A percentile compares a stretch with the other conserved stretches of the same genome.
Conservation (phyloP, 768 basidiomycete genomes). For the Tylopilus sp. region DNA sequence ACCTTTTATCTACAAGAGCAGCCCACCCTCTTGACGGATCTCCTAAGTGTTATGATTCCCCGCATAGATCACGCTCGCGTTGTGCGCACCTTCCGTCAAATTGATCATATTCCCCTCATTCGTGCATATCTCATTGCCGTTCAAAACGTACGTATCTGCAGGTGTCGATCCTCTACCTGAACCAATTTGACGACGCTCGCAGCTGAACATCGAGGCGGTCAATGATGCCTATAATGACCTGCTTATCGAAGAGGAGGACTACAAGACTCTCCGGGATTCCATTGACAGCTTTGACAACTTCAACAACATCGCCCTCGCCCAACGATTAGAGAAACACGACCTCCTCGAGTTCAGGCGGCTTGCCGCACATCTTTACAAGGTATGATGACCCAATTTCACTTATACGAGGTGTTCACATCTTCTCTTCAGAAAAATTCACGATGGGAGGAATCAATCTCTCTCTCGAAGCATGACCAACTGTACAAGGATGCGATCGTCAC, state of each 20-base stretch:
- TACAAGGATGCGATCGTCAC: slow-evolving; percentile 98
- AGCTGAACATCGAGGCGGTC: slow-evolving; percentile 95
- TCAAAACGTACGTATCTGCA: slow-evolving; percentile 64
- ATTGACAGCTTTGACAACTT: slow-evolving; percentile 99
- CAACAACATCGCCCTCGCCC: slow-evolving; percentile 84
- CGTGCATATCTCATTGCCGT: slow-evolving; percentile 96
- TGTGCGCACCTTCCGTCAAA: slow-evolving; percentile 91
- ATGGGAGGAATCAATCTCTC: slow-evolving; percentile 95
- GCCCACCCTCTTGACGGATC: slow-evolving; percentile 88
- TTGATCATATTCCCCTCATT: slow-evolving; percentile 94
- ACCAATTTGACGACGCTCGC: slow-evolving; percentile 9
- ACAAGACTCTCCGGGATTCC: slow-evolving; percentile 94
- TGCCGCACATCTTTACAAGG: slow-evolving; percentile 96
- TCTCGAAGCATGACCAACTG: slow-evolving; percentile 94
- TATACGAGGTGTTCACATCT: not conserved
- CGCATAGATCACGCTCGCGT: slow-evolving; percentile 95
- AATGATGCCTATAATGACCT: slow-evolving; percentile 98
- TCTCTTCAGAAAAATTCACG: slow-evolving; percentile 76
- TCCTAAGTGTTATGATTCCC: slow-evolving; percentile 87
- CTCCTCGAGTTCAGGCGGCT: slow-evolving; percentile 93
- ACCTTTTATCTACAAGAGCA: slow-evolving; percentile 94
- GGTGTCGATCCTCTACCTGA: not conserved
- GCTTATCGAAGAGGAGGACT: slow-evolving; percentile 99
- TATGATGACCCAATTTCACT: slow-evolving; percentile 24
- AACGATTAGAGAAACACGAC: slow-evolving; percentile 83